phyloP scores from a whole-genome alignment of 441 rosid species.

The Gossypium laxum region DNA sequence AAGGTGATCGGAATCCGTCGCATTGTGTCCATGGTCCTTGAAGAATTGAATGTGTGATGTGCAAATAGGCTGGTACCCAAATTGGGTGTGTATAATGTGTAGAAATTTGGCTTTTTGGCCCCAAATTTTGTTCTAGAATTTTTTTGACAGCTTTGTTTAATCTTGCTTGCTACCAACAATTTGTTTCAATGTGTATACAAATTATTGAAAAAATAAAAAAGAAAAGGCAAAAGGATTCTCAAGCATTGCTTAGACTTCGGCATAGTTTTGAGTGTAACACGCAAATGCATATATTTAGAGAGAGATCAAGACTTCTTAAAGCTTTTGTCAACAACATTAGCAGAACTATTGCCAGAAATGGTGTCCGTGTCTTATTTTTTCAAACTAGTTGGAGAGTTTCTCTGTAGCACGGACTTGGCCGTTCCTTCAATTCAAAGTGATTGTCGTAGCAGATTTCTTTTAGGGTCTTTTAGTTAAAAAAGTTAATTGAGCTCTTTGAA shows the following conservation, averaged over 20 bases:
- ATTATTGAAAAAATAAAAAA: neutral
- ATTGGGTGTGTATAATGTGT: conserved; percentile 8
- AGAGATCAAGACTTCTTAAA: too few relatives aligned
- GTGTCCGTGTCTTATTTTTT: too few relatives aligned
- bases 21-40: neutral
- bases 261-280: neutral
- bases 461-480: too few relatives aligned
- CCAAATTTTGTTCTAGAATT: conserved; percentile 18
- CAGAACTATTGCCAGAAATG: too few relatives aligned
- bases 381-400: too few relatives aligned
- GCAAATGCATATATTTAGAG: neutral
- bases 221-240: neutral
- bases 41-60: neutral
- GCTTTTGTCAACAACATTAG: too few relatives aligned
- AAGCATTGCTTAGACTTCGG: neutral
- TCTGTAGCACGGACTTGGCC: too few relatives aligned
- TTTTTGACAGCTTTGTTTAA: neutral
- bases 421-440: too few relatives aligned
- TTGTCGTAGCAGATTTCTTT: too few relatives aligned
- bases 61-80: neutral
- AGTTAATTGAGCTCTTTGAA: too few relatives aligned
- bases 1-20: neutral
- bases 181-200: neutral
- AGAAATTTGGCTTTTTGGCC: conserved; percentile 7
- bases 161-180: conserved; percentile 4